A percentile compares a stretch with the other conserved stretches of the same genome.
phyloP scores from a whole-genome alignment of 352 stramenopile species.

The Globisporangium barbulae region DNA sequence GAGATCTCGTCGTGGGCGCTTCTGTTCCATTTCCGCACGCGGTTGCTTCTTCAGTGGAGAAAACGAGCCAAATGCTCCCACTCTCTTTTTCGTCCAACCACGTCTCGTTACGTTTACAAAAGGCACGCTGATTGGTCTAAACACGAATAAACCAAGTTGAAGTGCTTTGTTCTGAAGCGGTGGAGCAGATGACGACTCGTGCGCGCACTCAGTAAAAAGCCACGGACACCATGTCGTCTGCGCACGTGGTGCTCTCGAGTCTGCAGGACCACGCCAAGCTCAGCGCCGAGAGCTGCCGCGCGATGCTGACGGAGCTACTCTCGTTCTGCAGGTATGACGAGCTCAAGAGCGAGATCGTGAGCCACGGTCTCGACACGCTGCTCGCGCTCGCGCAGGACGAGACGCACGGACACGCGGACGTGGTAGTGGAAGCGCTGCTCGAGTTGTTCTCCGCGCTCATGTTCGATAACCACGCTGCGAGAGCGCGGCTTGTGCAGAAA shows the following conservation, averaged over 20 bases:
- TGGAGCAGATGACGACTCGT: too few relatives aligned
- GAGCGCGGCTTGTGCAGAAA: constrained; percentile 14
- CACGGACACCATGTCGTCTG: constrained; percentile 32
- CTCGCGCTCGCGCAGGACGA: constrained; percentile 22
- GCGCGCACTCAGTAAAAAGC: background rate
- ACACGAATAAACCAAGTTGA: background rate
- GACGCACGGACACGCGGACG: constrained; percentile 13
- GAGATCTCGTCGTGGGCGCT: background rate
- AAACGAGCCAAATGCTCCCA: background rate
- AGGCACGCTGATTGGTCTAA: background rate
- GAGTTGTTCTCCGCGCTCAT: constrained; percentile 39
- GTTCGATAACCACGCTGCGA: constrained; percentile 21
- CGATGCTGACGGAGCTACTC: constrained; percentile 34
- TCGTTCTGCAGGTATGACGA: constrained; percentile 36
- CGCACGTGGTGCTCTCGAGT: constrained; percentile 35
- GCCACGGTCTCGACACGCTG: constrained; percentile 29
- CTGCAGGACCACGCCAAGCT: constrained; percentile 32
- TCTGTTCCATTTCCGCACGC: background rate
- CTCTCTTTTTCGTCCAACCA: background rate
- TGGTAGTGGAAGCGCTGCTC: constrained; percentile 37
- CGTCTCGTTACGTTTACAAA: background rate
- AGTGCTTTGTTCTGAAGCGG: background rate
- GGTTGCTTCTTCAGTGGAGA: background rate
- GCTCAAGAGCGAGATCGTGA: constrained; percentile 28
- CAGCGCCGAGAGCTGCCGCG: constrained; percentile 15